A percentile compares a stretch with the other conserved stretches of the same genome.
Evolutionary conservation across 305 asterid genomes (phyloP).

Genomic region (Salvia sclarea): DNA sequence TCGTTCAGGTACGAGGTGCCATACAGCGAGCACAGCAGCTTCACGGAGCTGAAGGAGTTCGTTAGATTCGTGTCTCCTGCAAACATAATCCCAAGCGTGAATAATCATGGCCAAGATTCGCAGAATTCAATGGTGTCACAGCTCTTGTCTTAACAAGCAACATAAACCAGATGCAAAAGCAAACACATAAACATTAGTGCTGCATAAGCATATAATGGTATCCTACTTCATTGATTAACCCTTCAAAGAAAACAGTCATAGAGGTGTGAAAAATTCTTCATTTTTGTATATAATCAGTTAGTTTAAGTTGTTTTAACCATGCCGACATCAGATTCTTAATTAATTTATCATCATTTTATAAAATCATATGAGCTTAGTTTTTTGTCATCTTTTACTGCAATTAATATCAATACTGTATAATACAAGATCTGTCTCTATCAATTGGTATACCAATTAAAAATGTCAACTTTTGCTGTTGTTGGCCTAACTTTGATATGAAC

Average conservation of each 20-base stretch:
- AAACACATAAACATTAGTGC: neutral
- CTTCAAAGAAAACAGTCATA: neutral
- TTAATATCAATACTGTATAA: no score
- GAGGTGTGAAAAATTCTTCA: neutral
- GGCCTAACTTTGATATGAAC: neutral
- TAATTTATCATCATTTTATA: no score
- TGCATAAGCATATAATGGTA: neutral
- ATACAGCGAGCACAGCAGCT: constrained; percentile 93
- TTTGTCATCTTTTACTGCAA: no score
- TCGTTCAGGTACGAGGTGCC: constrained; percentile 88
- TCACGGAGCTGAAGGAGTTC: constrained; percentile 78
- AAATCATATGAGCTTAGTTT: no score
- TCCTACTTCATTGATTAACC: neutral
- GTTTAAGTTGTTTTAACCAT: neutral
- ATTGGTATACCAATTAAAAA: neutral
- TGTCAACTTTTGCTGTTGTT: neutral
- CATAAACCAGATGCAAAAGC: constrained; percentile 13
- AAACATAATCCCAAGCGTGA: constrained; percentile 84
- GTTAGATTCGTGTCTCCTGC: constrained; percentile 75
- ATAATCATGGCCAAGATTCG: constrained; percentile 75
- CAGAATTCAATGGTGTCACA: constrained; percentile 66
- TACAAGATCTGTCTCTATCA: neutral
- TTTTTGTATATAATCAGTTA: no score
- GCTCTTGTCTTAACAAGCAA: constrained; percentile 49
- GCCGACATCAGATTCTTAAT: no score